Percentiles rank a stretch among this genome's conserved stretches.
Conservation (phyloP, 495 filamentous ascomycete genomes). For the Aspergillus steynii region DNA sequence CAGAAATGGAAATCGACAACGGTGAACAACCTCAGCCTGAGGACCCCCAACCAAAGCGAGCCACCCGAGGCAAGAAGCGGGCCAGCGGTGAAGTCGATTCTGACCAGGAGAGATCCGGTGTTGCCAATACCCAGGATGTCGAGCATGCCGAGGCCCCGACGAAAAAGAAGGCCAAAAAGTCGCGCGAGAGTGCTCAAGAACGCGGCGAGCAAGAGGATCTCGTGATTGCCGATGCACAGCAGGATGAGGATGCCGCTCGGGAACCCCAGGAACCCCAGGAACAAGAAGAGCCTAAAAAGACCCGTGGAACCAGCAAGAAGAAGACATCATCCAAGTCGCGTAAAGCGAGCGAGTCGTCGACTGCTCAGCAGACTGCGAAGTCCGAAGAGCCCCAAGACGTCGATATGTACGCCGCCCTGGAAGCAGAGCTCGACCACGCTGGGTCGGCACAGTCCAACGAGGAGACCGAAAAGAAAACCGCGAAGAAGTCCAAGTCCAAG, state of each 20-base stretch:
- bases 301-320: slow-evolving; percentile 43
- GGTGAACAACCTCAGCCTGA: slow-evolving; percentile 31
- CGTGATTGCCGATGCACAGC: slow-evolving; percentile 26
- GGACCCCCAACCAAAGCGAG: slow-evolving; percentile 42
- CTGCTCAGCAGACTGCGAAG: slow-evolving; percentile 40
- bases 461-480: slow-evolving; percentile 37
- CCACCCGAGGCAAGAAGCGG: slow-evolving; percentile 62
- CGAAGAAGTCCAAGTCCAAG: slow-evolving; percentile 39
- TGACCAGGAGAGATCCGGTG: slow-evolving; percentile 33
- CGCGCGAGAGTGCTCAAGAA: slow-evolving; percentile 44
- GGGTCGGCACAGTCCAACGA: slow-evolving; percentile 20
- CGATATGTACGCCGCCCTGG: slow-evolving; percentile 67
- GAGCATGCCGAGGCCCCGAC: slow-evolving; percentile 46
- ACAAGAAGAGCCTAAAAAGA: slow-evolving; percentile 34
- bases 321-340: slow-evolving; percentile 46
- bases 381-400: slow-evolving; percentile 54
- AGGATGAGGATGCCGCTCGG: slow-evolving; percentile 20
- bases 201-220: slow-evolving; percentile 20
- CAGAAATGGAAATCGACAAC: slow-evolving; percentile 33
- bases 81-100: slow-evolving; percentile 60
- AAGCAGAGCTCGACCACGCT: slow-evolving; percentile 58
- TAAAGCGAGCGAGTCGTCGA: slow-evolving; percentile 51
- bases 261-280: slow-evolving; percentile 2
- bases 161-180: slow-evolving; percentile 65
- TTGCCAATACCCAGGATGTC: slow-evolving; percentile 14